Evolutionary conservation across 495 filamentous ascomycete genomes (phyloP).

Genomic region (Penicillium bialowiezense): DNA sequence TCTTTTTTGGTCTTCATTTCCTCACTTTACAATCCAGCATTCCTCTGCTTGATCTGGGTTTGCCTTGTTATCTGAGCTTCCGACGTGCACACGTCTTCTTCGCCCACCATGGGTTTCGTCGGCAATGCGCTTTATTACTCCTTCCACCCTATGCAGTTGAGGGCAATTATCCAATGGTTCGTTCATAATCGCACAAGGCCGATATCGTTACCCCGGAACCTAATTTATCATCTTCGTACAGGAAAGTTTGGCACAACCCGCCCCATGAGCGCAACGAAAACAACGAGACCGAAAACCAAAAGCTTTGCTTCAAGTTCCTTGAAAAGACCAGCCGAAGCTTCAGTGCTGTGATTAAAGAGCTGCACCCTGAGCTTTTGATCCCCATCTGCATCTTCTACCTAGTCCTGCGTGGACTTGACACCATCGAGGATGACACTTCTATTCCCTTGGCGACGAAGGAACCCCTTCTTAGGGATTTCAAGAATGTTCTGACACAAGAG

Average conservation of each 20-base stretch:
- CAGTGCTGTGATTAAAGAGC: slow-evolving; percentile 87
- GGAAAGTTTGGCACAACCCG: slow-evolving; percentile 95
- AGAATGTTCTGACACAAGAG: slow-evolving; percentile 70
- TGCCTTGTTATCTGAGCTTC: not conserved
- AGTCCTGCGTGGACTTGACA: slow-evolving; percentile 84
- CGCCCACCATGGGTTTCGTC: slow-evolving; percentile 48
- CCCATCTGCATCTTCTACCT: slow-evolving; percentile 94
- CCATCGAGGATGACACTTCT: slow-evolving; percentile 98
- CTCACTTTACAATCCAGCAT: not conserved
- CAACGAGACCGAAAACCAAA: slow-evolving; percentile 71
- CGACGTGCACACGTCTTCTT: slow-evolving; percentile 8
- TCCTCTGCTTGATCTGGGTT: not conserved
- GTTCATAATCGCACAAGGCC: not conserved
- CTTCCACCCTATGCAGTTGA: slow-evolving; percentile 74
- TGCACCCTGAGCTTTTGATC: slow-evolving; percentile 88
- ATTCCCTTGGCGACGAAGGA: slow-evolving; percentile 78
- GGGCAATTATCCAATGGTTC: slow-evolving; percentile 92
- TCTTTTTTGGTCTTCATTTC: not conserved
- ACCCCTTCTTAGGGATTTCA: slow-evolving; percentile 78
- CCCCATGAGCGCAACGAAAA: slow-evolving; percentile 77
- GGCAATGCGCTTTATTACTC: slow-evolving; percentile 68
- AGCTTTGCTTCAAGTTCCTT: slow-evolving; percentile 81
- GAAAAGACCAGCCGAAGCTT: slow-evolving; percentile 91
- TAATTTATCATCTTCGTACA: slow-evolving; percentile 31
- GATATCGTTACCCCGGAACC: not conserved